Base-by-base conservation (phyloP, 2,329 filamentous ascomycete genomes). In the Rhynchosporium agropyri region DNA sequence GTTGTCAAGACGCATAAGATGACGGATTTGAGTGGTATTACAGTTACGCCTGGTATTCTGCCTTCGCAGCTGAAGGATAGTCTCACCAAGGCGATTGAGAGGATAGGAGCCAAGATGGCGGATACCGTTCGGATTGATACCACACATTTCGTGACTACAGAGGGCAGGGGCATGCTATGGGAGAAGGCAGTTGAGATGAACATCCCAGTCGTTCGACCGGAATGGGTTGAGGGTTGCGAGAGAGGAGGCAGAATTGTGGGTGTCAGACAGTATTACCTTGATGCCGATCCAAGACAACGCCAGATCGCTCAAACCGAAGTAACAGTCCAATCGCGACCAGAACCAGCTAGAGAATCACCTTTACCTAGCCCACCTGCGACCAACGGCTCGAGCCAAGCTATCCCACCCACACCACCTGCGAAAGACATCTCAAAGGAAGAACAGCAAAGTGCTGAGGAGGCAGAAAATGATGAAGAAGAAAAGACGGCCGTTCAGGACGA, bases 191-290 rank as follows among this genome's bases (percentile, higher is more conserved):
- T 94, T 36, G 94, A 98, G 80, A 96, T 93, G 85, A 99, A 98
- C 76, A 96, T 99, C 60, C 95, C 95, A 7, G 92, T 99, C 10
- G 95, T 99, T 28, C 86, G 95, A 45, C 95, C 95, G 26, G 95
- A 99, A 76, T 99, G 95, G 95, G 85, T 99, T 36, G 90, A 96
- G 71, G 94, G 92, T n/a, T 99, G 95, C 75, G 94, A 98, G 78
- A 85, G 90, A 69, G 93, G 91, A 76, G 94, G 94, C 50, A 87
- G 92, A 64, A 96, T 99, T 67, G 89, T 98, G 3, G 92, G 94
- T 56, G 95, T 98, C 36, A 89, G 95, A 70, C 93, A 93, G 70
- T 99, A 97, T 78, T 99, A 99, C 76, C 83, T 99, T 38, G 93
- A 97, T 74, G 95, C 94, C 2, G 88, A 91, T 74, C 74, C 74